A percentile compares a stretch with the other conserved stretches of the same genome.
Conservation (phyloP, 2,329 filamentous ascomycete genomes). For the Trichophyton schoenleinii region DNA sequence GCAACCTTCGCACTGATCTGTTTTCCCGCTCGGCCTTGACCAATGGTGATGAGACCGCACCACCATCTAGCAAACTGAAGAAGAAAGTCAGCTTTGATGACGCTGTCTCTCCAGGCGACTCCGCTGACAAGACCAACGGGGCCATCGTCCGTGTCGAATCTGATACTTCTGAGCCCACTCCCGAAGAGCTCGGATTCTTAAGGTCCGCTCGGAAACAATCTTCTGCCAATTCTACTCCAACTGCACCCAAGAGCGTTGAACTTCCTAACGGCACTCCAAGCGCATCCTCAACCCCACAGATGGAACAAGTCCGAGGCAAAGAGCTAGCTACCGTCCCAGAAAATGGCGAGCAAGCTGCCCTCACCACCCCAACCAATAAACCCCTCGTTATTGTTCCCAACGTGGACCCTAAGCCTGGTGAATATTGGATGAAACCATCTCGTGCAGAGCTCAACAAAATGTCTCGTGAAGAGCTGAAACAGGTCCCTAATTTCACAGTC, state of each 20-base stretch:
- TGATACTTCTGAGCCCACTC: slow-evolving; percentile 40
- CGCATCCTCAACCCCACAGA: slow-evolving; percentile 41
- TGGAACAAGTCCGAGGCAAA: slow-evolving; percentile 59
- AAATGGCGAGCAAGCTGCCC: slow-evolving; percentile 39
- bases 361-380: slow-evolving; percentile 28
- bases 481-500: slow-evolving; percentile 62
- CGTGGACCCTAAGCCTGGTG: slow-evolving; percentile 49
- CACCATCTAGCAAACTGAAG: slow-evolving; percentile 31
- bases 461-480: slow-evolving; percentile 65
- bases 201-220: slow-evolving; percentile 39
- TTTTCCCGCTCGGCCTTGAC: slow-evolving; percentile 35
- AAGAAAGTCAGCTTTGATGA: slow-evolving; percentile 92
- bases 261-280: slow-evolving; percentile 12
- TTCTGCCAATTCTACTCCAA: slow-evolving; percentile 28
- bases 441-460: slow-evolving; percentile 64
- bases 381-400: slow-evolving; percentile 21
- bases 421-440: slow-evolving; percentile 77
- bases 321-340: slow-evolving; percentile 72
- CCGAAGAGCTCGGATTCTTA: slow-evolving; percentile 48
- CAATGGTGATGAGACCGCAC: slow-evolving; percentile 32
- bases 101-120: slow-evolving; percentile 38
- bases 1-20: slow-evolving; percentile 58
- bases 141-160: slow-evolving; percentile 43
- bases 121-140: slow-evolving; percentile 27
- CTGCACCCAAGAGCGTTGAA: slow-evolving; percentile 26